Evolutionary conservation across 129 eudicot genomes (phyloP), one percentile per base, ranked within the genome.

Genomic region (Escallonia herrerae): DNA sequence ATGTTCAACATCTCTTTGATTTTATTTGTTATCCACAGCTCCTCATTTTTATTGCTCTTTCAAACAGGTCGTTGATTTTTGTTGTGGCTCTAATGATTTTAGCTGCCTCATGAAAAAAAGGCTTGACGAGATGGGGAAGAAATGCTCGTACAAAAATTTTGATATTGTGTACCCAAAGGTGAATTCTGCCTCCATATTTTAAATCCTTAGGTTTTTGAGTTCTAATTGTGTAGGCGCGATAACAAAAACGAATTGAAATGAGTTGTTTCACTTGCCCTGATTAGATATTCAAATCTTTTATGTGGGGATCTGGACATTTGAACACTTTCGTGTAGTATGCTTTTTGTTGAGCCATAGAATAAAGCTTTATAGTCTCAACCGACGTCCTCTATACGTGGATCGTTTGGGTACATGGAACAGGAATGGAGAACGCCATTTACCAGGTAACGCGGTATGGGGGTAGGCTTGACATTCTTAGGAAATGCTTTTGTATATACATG

Each of bases 51-150:
- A 51, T 72, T 53, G 46, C 44, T 74, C 7, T 52, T 56, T 38
- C 67, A 69, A 33, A 63, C 85, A 93, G 98, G 65, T 93, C 43
- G 89, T 93, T 73, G 98, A 93, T 75, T 88, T 93, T 76, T 81
- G 96, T 72, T 93, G 98, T 60, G 96, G 98, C 60, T 84, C 98
- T n/a, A 93, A 93, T 74, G 98, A 93, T 54, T 93, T 93, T 74
- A 93, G 98, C 67, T 70, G 72, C 73, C 79, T 88, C 13, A 64
- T 93, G 83, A 88, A 88, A 74, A 58, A 81, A 71, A 78, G 76
- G 74, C 87, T 93, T 56, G 95, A 88, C 51, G 82, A 75, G 62
- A 79, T 71, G 73, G 95, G 95, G 40, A 91, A 66, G 67, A 81
- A 42, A 44, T 88, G 96, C 74, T 77, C 74, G 2, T 93, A 66